phyloP scores from a whole-genome alignment of 2,329 filamentous ascomycete species.

The Malbranchea zuffiana region DNA sequence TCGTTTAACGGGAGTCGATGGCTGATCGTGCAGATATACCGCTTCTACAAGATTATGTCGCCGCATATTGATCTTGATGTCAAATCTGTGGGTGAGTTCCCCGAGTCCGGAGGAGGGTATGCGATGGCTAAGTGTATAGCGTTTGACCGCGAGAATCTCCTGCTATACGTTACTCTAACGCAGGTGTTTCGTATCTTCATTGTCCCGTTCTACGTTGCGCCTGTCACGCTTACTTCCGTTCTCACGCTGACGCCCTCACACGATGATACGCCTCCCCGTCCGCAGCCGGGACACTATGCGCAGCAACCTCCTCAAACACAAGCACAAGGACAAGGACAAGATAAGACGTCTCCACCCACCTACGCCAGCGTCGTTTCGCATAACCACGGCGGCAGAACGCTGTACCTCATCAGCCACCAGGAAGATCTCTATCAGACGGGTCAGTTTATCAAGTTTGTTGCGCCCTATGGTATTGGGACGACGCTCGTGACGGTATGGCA shows the following conservation, averaged over 20 bases:
- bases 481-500: constrained; percentile 53
- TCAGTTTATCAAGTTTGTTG: constrained; percentile 63
- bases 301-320: constrained; percentile 42
- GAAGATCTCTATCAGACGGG: constrained; percentile 73
- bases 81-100: constrained; percentile 43
- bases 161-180: constrained; percentile 62
- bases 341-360: constrained; percentile 6
- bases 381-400: constrained; percentile 21
- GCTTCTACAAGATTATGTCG: constrained; percentile 75
- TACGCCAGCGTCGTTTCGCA: neutral
- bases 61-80: constrained; percentile 60
- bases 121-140: constrained; percentile 36
- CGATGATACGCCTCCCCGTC: neutral
- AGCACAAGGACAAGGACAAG: constrained; percentile 24
- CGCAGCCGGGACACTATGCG: constrained; percentile 37
- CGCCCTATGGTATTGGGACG: constrained; percentile 48
- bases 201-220: constrained; percentile 61
- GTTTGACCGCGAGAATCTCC: constrained; percentile 53
- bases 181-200: constrained; percentile 71
- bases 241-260: constrained; percentile 48
- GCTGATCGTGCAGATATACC: constrained; percentile 59
- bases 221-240: constrained; percentile 57
- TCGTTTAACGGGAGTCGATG: constrained; percentile 52
- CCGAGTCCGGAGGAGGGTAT: neutral
- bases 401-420: constrained; percentile 64